These are phyloP conservation scores for Cruciata laevipes DNA, from an alignment of 257 asterid genomes.

Conservation along the genomic window DNA sequence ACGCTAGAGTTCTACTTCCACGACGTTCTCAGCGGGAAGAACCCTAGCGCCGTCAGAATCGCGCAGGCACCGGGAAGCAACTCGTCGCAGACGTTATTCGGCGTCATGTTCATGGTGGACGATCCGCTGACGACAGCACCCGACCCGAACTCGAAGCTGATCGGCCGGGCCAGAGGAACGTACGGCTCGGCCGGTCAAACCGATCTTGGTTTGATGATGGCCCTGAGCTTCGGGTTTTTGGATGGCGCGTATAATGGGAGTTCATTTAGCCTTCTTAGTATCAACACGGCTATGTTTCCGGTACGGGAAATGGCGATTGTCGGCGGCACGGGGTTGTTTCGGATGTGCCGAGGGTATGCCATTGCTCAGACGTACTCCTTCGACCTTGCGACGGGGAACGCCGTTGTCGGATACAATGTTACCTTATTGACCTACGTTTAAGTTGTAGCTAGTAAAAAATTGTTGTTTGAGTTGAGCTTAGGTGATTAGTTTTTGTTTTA, in stretches of 20 bases:
- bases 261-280: constrained; percentile 61
- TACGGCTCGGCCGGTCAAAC: constrained; percentile 62
- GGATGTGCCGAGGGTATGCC: constrained; percentile 71
- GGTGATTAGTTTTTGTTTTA: too few species aligned
- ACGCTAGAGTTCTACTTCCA: constrained; percentile 74
- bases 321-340: constrained; percentile 79
- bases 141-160: constrained; percentile 34
- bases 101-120: constrained; percentile 49
- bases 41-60: constrained; percentile 43
- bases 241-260: constrained; percentile 68
- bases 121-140: constrained; percentile 65
- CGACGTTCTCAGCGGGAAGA: constrained; percentile 54
- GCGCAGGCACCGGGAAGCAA: constrained; percentile 34
- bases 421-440: constrained; percentile 38
- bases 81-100: constrained; percentile 39
- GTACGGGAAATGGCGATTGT: constrained; percentile 77
- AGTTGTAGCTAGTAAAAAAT: neutral
- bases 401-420: constrained; percentile 64
- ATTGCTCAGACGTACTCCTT: constrained; percentile 41
- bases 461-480: neutral
- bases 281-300: constrained; percentile 32
- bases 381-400: constrained; percentile 43
- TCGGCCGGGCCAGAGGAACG: constrained; percentile 79
- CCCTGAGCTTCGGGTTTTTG: constrained; percentile 41
- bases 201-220: constrained; percentile 58